Evolutionary conservation across 2,329 filamentous ascomycete genomes (phyloP).

Genomic region (Setomelanomma holmii): DNA sequence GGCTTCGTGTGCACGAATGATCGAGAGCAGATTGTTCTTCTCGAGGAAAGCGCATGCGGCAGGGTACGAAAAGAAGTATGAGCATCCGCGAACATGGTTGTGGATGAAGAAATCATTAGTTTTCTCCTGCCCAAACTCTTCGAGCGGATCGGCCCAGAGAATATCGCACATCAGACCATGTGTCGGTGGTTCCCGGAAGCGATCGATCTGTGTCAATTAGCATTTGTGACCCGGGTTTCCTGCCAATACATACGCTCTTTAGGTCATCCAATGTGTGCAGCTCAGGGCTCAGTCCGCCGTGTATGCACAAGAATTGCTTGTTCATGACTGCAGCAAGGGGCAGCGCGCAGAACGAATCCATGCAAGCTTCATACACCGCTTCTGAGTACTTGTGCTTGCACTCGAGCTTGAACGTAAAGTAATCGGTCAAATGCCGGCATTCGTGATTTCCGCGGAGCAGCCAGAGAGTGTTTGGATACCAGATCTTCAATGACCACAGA

Average conservation of each 20-base stretch:
- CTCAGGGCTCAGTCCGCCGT: slow-evolving; percentile 94
- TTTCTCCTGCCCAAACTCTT: slow-evolving; percentile 99
- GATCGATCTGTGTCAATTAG: slow-evolving; percentile 74
- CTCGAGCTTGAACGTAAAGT: slow-evolving; percentile 99
- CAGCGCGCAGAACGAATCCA: slow-evolving; percentile 95
- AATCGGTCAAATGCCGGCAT: slow-evolving; percentile 97
- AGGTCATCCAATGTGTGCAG: slow-evolving; percentile 94
- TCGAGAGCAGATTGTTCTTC: slow-evolving; percentile 97
- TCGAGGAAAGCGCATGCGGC: slow-evolving; percentile 96
- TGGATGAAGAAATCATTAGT: slow-evolving; percentile 97
- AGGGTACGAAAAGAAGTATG: slow-evolving; percentile 99
- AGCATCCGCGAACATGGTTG: slow-evolving; percentile 97
- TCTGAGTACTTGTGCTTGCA: slow-evolving; percentile 99
- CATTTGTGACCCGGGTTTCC: not conserved
- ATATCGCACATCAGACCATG: slow-evolving; percentile 99
- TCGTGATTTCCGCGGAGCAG: slow-evolving; percentile 97
- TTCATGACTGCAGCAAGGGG: slow-evolving; percentile 98
- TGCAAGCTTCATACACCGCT: slow-evolving; percentile 93
- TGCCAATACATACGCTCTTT: slow-evolving; percentile 70
- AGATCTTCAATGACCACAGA: slow-evolving; percentile 97
- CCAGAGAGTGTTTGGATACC: slow-evolving; percentile 98
- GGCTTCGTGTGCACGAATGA: slow-evolving; percentile 97
- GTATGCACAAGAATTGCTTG: slow-evolving; percentile 99
- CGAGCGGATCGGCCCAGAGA: slow-evolving; percentile 95
- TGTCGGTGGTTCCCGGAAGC: slow-evolving; percentile 95